Evolutionary conservation across 2,329 filamentous ascomycete species (phyloP), one percentile per base, ranked within the genome.

Genomic region (Xylaria sp.): DNA sequence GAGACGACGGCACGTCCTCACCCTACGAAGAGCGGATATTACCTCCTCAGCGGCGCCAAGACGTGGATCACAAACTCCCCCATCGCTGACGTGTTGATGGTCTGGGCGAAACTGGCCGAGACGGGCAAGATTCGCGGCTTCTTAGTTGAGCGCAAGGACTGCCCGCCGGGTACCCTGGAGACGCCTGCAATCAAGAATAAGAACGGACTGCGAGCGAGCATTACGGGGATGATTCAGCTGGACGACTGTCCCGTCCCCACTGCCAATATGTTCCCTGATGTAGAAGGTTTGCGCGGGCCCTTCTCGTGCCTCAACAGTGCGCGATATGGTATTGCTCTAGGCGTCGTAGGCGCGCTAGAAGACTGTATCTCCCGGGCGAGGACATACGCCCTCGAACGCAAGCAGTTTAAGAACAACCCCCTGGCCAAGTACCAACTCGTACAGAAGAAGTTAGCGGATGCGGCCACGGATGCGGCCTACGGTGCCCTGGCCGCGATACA

Each of bases 171-270:
- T 2, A 97, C 94, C 0, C 85, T 99, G 15, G 93, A 96, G 80
- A 99, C 96, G 6, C 96, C 96, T 0, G 84, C 92, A 13, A 91
- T 99, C 80, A 97, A 97, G 84, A 89, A 98, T 83, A 99, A 99
- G 87, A 97, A 92, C 70, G 96, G 94, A 1, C 88, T 99, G 38
- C 88, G 96, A 67, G 96, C 96, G 13, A 97, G 93, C 13, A 92
- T 97, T 71, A 99, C 96, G 0, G 96, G 96, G 66, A 98, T 98
- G 96, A 97, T 99, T 73, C 94, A 97, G 74, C 87, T 99, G 77
- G 95, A 97, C 72, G 90, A 92, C 71, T 94, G 93, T 73, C 95
- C 96, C 0, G 93, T 99, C 0, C 90, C 94, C 0, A 89, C 91
- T 73, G 92, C 89, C 74, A 97, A 97, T 83, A 97, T 99, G 94